phyloP scores from a whole-genome alignment of 2,329 filamentous ascomycete species.

The Macrophomina pseudophaseolina region DNA sequence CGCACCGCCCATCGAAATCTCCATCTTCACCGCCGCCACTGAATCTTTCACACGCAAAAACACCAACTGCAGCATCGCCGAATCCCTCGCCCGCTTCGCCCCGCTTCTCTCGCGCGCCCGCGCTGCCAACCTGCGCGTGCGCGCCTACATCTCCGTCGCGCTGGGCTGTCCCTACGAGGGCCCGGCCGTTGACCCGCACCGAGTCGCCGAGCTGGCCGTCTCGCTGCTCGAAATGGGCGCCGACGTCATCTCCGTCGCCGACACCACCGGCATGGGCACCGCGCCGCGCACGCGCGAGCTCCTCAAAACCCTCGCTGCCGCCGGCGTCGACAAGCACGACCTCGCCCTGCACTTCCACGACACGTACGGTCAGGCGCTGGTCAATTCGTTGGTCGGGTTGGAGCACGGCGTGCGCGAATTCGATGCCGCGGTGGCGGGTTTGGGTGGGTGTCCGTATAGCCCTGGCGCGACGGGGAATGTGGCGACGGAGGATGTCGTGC shows the following conservation, averaged over 20 bases:
- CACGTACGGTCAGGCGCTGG: conserved; percentile 71
- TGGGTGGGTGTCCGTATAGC: conserved; percentile 85
- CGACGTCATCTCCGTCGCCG: conserved; percentile 87
- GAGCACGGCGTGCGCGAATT: conserved; percentile 80
- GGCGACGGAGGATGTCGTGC: conserved; percentile 82
- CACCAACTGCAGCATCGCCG: conserved; percentile 78
- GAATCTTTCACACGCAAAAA: conserved; percentile 82
- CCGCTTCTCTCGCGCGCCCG: conserved; percentile 74
- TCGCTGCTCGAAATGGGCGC: conserved; percentile 80
- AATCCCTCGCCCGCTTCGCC: conserved; percentile 72
- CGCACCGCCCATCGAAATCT: conserved; percentile 67
- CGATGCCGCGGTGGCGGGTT: conserved; percentile 77
- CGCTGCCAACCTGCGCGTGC: conserved; percentile 67
- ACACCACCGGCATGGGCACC: conserved; percentile 90
- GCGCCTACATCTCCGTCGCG: conserved; percentile 76
- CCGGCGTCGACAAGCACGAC: conserved; percentile 71
- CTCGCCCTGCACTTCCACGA: conserved; percentile 85
- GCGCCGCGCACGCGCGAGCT: conserved; percentile 71
- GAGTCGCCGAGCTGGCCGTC: conserved; percentile 67
- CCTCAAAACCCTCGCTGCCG: conserved; percentile 67
- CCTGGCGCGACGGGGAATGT: conserved; percentile 88
- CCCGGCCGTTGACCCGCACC: conserved; percentile 56
- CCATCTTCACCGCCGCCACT: conserved; percentile 81
- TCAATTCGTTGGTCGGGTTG: conserved; percentile 78
- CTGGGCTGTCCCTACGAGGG: conserved; percentile 79